Evolutionary conservation across 306 rosid genomes (phyloP).

Genomic region (Quercus glauca): DNA sequence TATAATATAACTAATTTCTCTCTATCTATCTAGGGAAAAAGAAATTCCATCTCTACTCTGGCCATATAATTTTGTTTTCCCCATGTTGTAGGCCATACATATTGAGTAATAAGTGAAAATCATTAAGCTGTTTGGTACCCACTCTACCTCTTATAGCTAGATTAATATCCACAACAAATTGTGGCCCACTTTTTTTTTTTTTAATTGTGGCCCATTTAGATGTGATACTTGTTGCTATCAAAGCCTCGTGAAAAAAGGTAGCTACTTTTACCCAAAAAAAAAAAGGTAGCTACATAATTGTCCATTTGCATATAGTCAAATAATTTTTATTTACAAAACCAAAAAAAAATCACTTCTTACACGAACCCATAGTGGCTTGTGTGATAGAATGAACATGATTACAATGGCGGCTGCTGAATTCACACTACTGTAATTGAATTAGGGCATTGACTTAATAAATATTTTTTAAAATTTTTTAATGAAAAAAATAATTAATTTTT

Average conservation of each 20-base stretch:
- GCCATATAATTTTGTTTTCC: not conserved
- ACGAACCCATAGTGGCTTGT: no score
- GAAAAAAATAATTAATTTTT: no score
- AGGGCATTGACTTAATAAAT: no score
- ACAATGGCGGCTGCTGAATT: no score
- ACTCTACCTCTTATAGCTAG: not conserved
- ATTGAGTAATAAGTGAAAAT: not conserved
- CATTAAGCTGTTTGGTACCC: constrained; percentile 16
- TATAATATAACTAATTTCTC: not conserved
- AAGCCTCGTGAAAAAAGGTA: not conserved
- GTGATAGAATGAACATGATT: no score
- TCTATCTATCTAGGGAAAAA: constrained; percentile 2
- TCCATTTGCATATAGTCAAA: not conserved
- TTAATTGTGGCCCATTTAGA: not conserved
- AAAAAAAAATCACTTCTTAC: no score
- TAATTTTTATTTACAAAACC: no score
- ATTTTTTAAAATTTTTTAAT: no score
- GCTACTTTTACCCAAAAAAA: no score
- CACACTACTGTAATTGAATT: no score
- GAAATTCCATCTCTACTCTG: constrained; percentile 10
- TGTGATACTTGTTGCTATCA: not conserved
- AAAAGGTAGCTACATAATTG: not conserved
- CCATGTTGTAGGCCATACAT: not conserved
- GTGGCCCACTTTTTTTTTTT: no score
- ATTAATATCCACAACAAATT: not conserved